These are phyloP conservation scores for Coemansia sp. DNA, from an alignment of 192 early-diverging fungal species.

Conservation along the genomic window DNA sequence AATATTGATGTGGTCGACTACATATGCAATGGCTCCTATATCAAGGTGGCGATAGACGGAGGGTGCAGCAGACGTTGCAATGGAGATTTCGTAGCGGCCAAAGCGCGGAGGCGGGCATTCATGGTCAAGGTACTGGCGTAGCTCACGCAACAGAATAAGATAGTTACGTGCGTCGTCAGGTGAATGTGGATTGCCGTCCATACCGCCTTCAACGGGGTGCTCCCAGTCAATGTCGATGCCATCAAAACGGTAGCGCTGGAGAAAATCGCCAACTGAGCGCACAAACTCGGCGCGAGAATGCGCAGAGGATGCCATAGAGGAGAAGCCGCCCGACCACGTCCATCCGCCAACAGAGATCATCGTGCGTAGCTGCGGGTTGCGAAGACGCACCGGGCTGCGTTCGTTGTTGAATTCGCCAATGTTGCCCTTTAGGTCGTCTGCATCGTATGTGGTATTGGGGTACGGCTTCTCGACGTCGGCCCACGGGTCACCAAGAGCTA, in stretches of 20 bases:
- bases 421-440: slow-evolving; percentile 64
- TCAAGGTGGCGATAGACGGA: slow-evolving; percentile 63
- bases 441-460: slow-evolving; percentile 45
- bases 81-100: slow-evolving; percentile 63
- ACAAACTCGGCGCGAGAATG: slow-evolving; percentile 62
- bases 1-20: slow-evolving; percentile 78
- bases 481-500: slow-evolving; percentile 73
- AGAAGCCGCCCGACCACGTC: slow-evolving; percentile 73
- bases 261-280: slow-evolving; percentile 47
- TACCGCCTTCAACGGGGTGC: slow-evolving; percentile 66
- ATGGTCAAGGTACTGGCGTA: slow-evolving; percentile 68
- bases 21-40: slow-evolving; percentile 62
- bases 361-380: slow-evolving; percentile 67
- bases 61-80: slow-evolving; percentile 66
- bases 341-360: slow-evolving; percentile 78
- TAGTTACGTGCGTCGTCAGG: slow-evolving; percentile 80
- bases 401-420: slow-evolving; percentile 64
- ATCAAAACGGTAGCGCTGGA: slow-evolving; percentile 52
- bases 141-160: slow-evolving; percentile 66
- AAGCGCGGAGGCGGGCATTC: slow-evolving; percentile 25
- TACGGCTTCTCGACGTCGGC: slow-evolving; percentile 73
- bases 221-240: slow-evolving; percentile 77
- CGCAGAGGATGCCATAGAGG: slow-evolving; percentile 57
- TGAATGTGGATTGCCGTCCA: slow-evolving; percentile 60
- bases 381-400: slow-evolving; percentile 42